Conservation (phyloP, 2,329 filamentous ascomycete species). For the Paecilomyces sp. region DNA sequence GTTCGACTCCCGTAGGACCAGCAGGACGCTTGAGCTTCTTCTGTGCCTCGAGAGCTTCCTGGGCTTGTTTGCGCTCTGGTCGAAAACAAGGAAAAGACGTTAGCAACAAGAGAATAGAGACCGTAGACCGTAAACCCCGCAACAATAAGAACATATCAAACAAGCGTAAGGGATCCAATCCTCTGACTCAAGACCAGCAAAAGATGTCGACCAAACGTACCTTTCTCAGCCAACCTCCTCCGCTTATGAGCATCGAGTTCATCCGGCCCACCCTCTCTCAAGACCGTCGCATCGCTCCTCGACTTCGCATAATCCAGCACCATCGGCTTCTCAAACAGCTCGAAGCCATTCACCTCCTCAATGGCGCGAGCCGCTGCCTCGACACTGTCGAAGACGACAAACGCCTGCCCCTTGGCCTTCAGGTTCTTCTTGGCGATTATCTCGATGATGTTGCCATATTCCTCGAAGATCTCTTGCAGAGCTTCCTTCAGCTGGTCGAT, state of each 20-base stretch:
- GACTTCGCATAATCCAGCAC: slow-evolving; percentile 73
- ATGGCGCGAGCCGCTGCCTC: slow-evolving; percentile 75
- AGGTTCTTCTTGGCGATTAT: slow-evolving; percentile 84
- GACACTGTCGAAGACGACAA: slow-evolving; percentile 80
- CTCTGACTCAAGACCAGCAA: not conserved
- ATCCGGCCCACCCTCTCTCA: slow-evolving; percentile 64
- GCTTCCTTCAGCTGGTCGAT: slow-evolving; percentile 66
- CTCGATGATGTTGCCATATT: slow-evolving; percentile 80
- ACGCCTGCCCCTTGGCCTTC: slow-evolving; percentile 90
- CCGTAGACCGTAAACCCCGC: not conserved
- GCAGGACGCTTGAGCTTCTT: slow-evolving; percentile 64
- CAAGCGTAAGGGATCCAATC: too few species aligned
- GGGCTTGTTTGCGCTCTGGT: slow-evolving; percentile 69
- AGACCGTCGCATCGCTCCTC: slow-evolving; percentile 79
- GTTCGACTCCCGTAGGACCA: slow-evolving; percentile 37
- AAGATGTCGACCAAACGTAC: slow-evolving; percentile 39
- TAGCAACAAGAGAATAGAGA: not conserved
- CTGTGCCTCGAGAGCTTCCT: slow-evolving; percentile 70
- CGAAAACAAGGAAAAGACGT: not conserved
- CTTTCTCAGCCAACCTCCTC: slow-evolving; percentile 79
- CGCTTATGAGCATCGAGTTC: slow-evolving; percentile 84
- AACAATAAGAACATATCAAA: not conserved
- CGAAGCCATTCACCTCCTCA: slow-evolving; percentile 85
- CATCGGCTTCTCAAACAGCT: slow-evolving; percentile 88
- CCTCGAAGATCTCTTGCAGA: slow-evolving; percentile 70